These are phyloP conservation scores for Pleurotus cornucopiae DNA, from an alignment of 768 basidiomycete genomes.

Conservation along the genomic window DNA sequence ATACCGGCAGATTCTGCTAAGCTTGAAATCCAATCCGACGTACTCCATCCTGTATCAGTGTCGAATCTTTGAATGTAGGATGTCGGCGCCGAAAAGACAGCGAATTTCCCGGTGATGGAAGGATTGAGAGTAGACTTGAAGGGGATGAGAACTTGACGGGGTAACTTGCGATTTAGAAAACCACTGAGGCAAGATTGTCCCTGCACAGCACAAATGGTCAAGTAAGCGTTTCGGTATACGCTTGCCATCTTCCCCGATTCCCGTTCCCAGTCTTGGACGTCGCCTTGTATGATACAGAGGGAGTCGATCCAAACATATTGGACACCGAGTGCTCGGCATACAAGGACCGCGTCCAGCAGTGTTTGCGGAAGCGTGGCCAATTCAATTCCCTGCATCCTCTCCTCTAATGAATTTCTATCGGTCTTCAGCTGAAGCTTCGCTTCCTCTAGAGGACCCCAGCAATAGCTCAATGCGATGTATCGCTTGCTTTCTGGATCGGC, in stretches of 20 bases:
- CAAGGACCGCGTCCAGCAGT: not conserved
- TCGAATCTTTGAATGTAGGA: not conserved
- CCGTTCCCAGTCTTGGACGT: not conserved
- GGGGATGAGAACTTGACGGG: not conserved
- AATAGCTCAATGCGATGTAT: constrained; percentile 1
- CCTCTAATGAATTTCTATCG: not conserved
- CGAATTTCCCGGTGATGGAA: not conserved
- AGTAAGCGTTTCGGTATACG: not conserved
- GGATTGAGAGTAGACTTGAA: not conserved
- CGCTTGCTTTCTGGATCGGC: not conserved
- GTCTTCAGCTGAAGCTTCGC: not conserved
- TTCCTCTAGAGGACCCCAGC: not conserved
- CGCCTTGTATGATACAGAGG: not conserved
- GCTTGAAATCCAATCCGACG: not conserved
- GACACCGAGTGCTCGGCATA: not conserved
- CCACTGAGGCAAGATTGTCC: not conserved
- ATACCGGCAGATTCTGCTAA: not conserved
- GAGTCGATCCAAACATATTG: not conserved
- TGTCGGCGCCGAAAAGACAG: not conserved
- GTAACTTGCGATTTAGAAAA: not conserved
- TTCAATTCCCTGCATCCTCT: not conserved
- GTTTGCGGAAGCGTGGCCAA: not conserved
- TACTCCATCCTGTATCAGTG: not conserved
- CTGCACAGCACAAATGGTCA: not conserved
- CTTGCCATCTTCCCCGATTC: constrained; percentile 2